phyloP scores from a whole-genome alignment of 805 yeast species.

The Candida chilensis region DNA sequence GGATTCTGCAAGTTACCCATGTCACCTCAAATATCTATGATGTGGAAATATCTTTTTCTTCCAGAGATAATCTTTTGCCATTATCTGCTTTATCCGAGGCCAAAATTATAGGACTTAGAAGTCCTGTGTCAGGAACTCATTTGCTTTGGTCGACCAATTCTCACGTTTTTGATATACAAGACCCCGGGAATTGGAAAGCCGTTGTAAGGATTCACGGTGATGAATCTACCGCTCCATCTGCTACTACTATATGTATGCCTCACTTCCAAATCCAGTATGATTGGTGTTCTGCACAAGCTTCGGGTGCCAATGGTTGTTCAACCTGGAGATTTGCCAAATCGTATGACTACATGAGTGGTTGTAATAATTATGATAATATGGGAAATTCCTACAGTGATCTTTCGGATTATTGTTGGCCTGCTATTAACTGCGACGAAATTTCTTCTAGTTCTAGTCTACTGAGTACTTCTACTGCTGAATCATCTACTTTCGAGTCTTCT shows the following conservation, averaged over 20 bases:
- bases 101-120: not conserved
- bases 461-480: too few relatives aligned
- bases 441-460: too few relatives aligned
- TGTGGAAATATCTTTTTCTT: not conserved
- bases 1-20: not conserved
- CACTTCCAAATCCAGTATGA: not conserved
- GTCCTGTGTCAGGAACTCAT: conserved; percentile 1
- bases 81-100: conserved; percentile 1
- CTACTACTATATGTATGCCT: not conserved
- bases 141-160: not conserved
- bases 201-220: not conserved
- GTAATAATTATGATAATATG: conserved; percentile 1
- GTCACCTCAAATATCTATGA: not conserved
- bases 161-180: not conserved
- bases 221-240: not conserved
- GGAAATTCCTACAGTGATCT: not conserved
- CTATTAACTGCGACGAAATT: not conserved
- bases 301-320: not conserved
- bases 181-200: not conserved
- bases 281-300: not conserved
- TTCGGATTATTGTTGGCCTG: not conserved
- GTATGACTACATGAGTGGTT: conserved; percentile 1
- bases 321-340: not conserved
- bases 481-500: too few relatives aligned
- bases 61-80: not conserved